phyloP scores from a whole-genome alignment of 371 early-diverging fungal genomes.

The Conidiobolus incongruus region DNA sequence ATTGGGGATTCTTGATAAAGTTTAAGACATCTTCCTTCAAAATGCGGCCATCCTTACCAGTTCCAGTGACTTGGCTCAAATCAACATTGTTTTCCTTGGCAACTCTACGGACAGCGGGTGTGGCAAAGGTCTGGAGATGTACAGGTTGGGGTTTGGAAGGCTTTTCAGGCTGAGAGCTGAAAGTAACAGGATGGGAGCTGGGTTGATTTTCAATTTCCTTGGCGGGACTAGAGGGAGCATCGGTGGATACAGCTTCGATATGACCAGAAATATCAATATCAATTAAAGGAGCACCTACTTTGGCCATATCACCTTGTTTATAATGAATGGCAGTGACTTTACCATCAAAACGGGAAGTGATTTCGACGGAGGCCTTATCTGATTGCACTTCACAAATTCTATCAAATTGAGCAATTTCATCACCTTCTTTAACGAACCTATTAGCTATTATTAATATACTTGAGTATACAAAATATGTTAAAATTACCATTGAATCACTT shows the following conservation, averaged over 20 bases:
- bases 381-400: constrained; percentile 92
- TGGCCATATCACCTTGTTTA: constrained; percentile 71
- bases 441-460: not conserved
- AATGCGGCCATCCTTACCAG: constrained; percentile 76
- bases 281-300: constrained; percentile 76
- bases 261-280: constrained; percentile 61
- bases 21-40: constrained; percentile 74
- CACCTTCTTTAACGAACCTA: constrained; percentile 83
- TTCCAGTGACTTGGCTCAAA: constrained; percentile 37
- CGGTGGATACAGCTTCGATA: constrained; percentile 8
- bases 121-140: constrained; percentile 22
- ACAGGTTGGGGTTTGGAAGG: too few relatives aligned
- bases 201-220: constrained; percentile 5
- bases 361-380: constrained; percentile 96
- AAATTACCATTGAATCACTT: constrained; percentile 82
- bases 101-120: constrained; percentile 81
- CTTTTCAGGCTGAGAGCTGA: too few relatives aligned
- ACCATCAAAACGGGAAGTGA: constrained; percentile 85
- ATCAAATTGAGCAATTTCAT: constrained; percentile 75
- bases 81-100: constrained; percentile 65
- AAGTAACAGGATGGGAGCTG: too few relatives aligned
- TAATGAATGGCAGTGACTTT: constrained; percentile 59
- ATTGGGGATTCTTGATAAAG: constrained; percentile 12
- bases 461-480: not conserved
- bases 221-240: constrained; percentile 8